Evolutionary conservation across 2,329 filamentous ascomycete genomes (phyloP).

Genomic region (Colletotrichum limetticola): DNA sequence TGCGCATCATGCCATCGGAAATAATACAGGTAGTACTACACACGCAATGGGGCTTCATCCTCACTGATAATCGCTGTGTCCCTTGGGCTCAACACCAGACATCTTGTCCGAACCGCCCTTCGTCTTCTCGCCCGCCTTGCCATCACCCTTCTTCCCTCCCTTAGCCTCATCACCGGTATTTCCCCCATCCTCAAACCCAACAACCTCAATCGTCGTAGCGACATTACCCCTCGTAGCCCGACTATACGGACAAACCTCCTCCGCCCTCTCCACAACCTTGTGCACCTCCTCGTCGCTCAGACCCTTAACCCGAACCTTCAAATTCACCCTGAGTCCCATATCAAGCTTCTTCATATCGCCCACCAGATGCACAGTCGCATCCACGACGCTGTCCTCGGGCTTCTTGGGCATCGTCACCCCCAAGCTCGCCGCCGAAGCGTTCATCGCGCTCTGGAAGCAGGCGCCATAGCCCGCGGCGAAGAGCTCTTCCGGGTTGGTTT

Average conservation of each 20-base stretch:
- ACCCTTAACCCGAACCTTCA: conserved; percentile 50
- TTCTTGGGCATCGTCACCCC: conserved; percentile 52
- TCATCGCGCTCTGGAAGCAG: conserved; percentile 59
- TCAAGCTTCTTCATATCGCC: conserved; percentile 56
- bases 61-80: conserved; percentile 33
- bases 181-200: conserved; percentile 16
- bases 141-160: too few relatives aligned
- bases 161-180: too few relatives aligned
- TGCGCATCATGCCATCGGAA: too few relatives aligned
- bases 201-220: conserved; percentile 40
- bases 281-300: conserved; percentile 39
- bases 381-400: conserved; percentile 49
- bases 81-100: conserved; percentile 10
- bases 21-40: too few relatives aligned
- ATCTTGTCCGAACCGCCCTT: background rate
- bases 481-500: conserved; percentile 59
- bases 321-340: conserved; percentile 54
- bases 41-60: too few relatives aligned
- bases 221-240: conserved; percentile 42
- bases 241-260: conserved; percentile 43
- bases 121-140: background rate
- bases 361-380: conserved; percentile 55
- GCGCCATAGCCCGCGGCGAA: conserved; percentile 59
- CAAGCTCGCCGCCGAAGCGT: conserved; percentile 50
- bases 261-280: conserved; percentile 41